A percentile compares a stretch with the other conserved stretches of the same genome.
These are phyloP conservation scores for Oenanthe javanica DNA, from an alignment of 140 eudicot genomes.

Conservation along the genomic window DNA sequence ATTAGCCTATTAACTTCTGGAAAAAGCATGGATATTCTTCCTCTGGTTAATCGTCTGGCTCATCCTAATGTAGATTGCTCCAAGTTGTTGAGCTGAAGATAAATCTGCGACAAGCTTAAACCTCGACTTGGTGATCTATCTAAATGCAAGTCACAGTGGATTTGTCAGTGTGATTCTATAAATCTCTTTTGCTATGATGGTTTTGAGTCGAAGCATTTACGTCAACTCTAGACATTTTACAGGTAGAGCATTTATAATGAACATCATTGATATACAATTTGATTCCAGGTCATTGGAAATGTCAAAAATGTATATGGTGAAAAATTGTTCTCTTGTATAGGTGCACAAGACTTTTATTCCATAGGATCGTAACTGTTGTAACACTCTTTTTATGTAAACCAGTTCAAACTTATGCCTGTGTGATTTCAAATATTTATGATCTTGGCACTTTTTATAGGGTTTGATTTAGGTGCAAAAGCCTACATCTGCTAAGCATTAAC, in stretches of 20 bases:
- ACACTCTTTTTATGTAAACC: neutral
- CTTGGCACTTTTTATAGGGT: neutral
- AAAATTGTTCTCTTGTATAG: neutral
- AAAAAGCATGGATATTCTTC: neutral
- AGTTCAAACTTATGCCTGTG: neutral
- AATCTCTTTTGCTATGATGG: neutral
- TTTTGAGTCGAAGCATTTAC: neutral
- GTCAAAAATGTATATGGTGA: neutral
- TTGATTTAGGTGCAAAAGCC: neutral
- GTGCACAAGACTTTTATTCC: neutral
- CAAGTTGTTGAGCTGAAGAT: conserved; percentile 26
- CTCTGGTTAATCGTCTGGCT: conserved; percentile 9
- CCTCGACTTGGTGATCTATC: neutral
- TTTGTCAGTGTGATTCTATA: neutral
- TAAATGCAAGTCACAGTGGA: neutral
- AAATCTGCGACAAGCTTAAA: conserved; percentile 14
- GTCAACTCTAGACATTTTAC: neutral
- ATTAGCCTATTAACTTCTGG: neutral
- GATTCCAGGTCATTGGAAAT: neutral
- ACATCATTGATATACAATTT: neutral
- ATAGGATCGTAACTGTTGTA: neutral
- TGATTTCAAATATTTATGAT: neutral
- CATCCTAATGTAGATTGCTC: conserved; percentile 21
- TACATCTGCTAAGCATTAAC: neutral
- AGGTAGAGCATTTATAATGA: neutral